phyloP scores from a whole-genome alignment of 768 basidiomycete genomes.

The Tricholoma furcatifolium region DNA sequence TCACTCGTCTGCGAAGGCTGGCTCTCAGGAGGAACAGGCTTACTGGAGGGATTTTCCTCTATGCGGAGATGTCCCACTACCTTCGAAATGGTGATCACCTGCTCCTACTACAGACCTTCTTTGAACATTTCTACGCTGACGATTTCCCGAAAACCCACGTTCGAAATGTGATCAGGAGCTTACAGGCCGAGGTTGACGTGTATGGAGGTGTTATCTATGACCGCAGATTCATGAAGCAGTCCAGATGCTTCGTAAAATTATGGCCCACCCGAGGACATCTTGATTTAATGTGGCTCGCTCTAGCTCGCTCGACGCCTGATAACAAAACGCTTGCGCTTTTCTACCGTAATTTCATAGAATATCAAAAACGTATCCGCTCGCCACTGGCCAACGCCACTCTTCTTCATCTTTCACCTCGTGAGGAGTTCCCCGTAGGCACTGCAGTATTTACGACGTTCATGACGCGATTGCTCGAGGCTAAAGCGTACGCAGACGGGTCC shows the following conservation, averaged over 20 bases:
- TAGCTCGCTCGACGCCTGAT: constrained; percentile 23
- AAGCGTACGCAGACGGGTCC: constrained; percentile 32
- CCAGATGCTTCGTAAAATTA: constrained; percentile 23
- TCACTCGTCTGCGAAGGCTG: constrained; percentile 31
- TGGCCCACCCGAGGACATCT: constrained; percentile 34
- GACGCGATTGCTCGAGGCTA: constrained; percentile 37
- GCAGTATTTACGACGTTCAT: constrained; percentile 57
- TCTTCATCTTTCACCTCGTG: constrained; percentile 26
- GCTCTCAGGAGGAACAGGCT: constrained; percentile 22
- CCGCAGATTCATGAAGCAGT: constrained; percentile 1
- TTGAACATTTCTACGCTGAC: constrained; percentile 46
- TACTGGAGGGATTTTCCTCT: constrained; percentile 27
- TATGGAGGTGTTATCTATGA: not conserved
- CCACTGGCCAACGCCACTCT: constrained; percentile 7
- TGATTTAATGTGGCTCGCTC: constrained; percentile 40
- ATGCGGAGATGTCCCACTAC: constrained; percentile 46
- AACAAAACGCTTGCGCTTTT: constrained; percentile 30
- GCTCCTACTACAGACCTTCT: constrained; percentile 44
- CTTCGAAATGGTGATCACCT: constrained; percentile 21
- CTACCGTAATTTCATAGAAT: constrained; percentile 38
- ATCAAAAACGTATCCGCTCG: not conserved
- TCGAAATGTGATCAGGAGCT: constrained; percentile 14
- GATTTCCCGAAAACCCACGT: constrained; percentile 50
- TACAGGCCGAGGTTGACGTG: not conserved
- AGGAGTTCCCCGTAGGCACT: constrained; percentile 25